Evolutionary conservation across 1,284 basidiomycete genomes (phyloP).

Genomic region (Cryptococcus wingfieldii): DNA sequence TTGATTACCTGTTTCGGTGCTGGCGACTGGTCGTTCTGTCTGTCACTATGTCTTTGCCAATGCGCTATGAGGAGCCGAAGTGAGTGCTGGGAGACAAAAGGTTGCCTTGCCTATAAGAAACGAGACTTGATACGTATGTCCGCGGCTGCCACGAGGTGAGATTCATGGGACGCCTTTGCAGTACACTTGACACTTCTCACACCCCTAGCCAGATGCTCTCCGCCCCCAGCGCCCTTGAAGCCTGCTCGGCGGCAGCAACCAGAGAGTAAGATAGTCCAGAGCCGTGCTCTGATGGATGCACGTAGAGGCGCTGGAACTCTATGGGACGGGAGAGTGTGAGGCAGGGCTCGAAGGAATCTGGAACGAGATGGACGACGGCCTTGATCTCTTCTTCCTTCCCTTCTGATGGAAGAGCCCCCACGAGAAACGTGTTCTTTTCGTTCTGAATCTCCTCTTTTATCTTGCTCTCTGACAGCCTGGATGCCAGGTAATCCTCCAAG

Average conservation of each 20-base stretch:
- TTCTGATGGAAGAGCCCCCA: background rate
- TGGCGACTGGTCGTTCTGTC: no score
- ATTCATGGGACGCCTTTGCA: no score
- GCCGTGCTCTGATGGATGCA: conserved; percentile 26
- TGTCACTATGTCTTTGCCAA: no score
- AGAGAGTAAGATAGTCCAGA: conserved; percentile 20
- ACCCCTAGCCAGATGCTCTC: conserved; percentile 34
- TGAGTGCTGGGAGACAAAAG: no score
- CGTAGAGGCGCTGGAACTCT: conserved; percentile 27
- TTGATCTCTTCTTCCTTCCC: background rate
- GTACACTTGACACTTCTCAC: conserved; percentile 11
- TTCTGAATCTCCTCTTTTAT: background rate
- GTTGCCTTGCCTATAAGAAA: no score
- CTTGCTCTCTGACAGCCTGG: background rate
- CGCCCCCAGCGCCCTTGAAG: conserved; percentile 17
- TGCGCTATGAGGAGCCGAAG: no score
- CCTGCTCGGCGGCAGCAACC: conserved; percentile 14
- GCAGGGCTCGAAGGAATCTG: conserved; percentile 6
- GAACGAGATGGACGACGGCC: conserved; percentile 6
- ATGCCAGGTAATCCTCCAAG: background rate
- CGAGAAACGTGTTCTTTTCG: background rate
- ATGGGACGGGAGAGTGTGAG: conserved; percentile 9
- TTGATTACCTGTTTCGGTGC: no score
- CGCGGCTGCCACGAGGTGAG: no score
- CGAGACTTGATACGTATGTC: no score